Conservation (phyloP, 202 grass and related monocot genomes). For the Elaeis oleifera region DNA sequence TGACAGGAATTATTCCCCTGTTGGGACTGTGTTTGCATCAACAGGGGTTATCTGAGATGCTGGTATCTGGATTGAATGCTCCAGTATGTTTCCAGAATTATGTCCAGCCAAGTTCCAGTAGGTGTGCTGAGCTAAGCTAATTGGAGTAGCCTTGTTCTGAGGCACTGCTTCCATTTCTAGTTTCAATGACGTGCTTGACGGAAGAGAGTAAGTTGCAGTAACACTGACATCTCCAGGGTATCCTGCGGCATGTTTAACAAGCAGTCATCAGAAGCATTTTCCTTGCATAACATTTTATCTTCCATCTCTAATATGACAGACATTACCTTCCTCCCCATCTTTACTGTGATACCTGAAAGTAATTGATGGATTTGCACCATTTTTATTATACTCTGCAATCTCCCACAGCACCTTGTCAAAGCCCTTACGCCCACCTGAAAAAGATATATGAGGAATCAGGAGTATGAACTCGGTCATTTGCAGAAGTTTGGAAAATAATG, state of each 20-base stretch:
- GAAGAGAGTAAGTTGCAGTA: conserved; percentile 55
- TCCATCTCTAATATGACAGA: background rate
- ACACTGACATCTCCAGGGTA: conserved; percentile 68
- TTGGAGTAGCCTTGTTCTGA: conserved; percentile 55
- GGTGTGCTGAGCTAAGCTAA: conserved; percentile 73
- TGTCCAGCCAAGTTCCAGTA: conserved; percentile 97
- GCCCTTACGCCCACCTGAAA: conserved; percentile 56
- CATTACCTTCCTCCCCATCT: conserved; percentile 76
- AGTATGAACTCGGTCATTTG: no score
- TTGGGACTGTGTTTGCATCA: conserved; percentile 56
- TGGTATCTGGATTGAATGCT: conserved; percentile 61
- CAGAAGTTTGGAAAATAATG: no score
- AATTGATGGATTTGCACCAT: conserved; percentile 52
- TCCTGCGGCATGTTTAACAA: conserved; percentile 21
- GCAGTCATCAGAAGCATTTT: no score
- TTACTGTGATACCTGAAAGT: conserved; percentile 70
- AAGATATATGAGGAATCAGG: background rate
- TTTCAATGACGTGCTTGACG: conserved; percentile 41
- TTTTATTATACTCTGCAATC: conserved; percentile 35
- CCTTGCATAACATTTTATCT: background rate
- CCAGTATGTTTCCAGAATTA: conserved; percentile 48
- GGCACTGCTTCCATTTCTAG: conserved; percentile 75
- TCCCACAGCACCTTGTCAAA: conserved; percentile 87
- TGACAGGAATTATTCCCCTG: conserved; percentile 51
- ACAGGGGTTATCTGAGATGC: conserved; percentile 60